A percentile compares a stretch with the other conserved stretches of the same genome.
Evolutionary conservation across 2,329 filamentous ascomycete genomes (phyloP).

Genomic region (Bipolaris zeicola): DNA sequence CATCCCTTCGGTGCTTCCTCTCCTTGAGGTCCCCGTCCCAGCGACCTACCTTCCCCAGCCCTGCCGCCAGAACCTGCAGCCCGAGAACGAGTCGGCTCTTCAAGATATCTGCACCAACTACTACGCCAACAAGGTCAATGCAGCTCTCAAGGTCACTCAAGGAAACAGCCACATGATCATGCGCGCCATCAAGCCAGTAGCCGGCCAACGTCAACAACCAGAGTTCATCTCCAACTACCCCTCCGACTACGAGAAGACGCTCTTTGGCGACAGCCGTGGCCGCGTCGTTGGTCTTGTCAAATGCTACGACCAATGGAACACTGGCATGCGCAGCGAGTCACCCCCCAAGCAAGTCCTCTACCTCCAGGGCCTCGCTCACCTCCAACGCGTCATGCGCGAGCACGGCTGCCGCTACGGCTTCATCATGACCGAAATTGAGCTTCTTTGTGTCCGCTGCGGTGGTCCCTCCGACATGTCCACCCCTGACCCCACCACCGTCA

Average conservation of each 20-base stretch:
- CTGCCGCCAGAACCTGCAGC: conserved; percentile 64
- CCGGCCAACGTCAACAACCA: conserved; percentile 61
- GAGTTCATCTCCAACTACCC: conserved; percentile 70
- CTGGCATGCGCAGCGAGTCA: conserved; percentile 84
- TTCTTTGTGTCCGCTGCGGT: conserved; percentile 86
- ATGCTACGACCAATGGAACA: conserved; percentile 93
- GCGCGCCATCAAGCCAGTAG: conserved; percentile 45
- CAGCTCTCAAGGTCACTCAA: conserved; percentile 77
- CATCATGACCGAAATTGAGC: conserved; percentile 94
- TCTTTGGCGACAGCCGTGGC: conserved; percentile 55
- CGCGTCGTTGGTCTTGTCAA: conserved; percentile 86
- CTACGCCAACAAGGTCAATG: conserved; percentile 86
- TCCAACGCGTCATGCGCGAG: conserved; percentile 92
- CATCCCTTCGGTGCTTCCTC: conserved; percentile 72
- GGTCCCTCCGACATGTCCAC: conserved; percentile 45
- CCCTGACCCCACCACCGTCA: conserved; percentile 45
- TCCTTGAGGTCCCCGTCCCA: conserved; percentile 69
- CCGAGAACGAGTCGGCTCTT: conserved; percentile 78
- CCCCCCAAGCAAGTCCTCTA: conserved; percentile 88
- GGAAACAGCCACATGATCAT: conserved; percentile 65
- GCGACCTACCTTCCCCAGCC: conserved; percentile 66
- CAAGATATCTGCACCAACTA: conserved; percentile 76
- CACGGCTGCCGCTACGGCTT: conserved; percentile 93
- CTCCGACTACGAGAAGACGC: conserved; percentile 58
- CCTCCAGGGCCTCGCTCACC: conserved; percentile 80